A percentile compares a stretch with the other conserved stretches of the same genome.
phyloP scores from a whole-genome alignment of 495 filamentous ascomycete genomes.

The Aspergillus taichungensis region DNA sequence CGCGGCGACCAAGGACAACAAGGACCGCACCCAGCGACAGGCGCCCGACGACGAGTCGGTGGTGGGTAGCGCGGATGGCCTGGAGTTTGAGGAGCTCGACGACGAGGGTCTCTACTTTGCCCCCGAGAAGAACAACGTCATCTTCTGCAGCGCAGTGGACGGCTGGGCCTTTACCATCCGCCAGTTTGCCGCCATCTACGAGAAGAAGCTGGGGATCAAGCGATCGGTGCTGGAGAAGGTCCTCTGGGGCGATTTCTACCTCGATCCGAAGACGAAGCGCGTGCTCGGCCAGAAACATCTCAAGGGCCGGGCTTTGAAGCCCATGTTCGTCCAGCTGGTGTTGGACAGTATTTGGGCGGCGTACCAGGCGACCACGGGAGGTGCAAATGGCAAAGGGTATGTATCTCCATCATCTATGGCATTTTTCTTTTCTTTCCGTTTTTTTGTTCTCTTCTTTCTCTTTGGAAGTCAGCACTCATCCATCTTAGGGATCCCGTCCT shows the following conservation, averaged over 20 bases:
- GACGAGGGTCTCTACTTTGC: constrained; percentile 98
- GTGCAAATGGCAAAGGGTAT: constrained; percentile 73
- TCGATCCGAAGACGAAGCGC: constrained; percentile 95
- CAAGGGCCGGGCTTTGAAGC: constrained; percentile 82
- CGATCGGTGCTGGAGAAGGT: constrained; percentile 86
- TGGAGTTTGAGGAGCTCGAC: constrained; percentile 80
- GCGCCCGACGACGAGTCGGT: constrained; percentile 44
- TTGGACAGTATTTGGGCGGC: constrained; percentile 96
- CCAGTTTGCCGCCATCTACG: constrained; percentile 89
- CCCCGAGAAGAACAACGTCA: constrained; percentile 96
- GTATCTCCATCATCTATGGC: constrained; percentile 15
- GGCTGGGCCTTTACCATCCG: constrained; percentile 96
- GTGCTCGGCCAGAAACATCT: constrained; percentile 87
- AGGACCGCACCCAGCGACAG: constrained; percentile 28
- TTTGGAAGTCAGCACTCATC: constrained; percentile 16
- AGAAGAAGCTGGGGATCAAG: constrained; percentile 96
- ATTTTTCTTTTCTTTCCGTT: constrained; percentile 7
- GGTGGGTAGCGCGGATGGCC: constrained; percentile 24
- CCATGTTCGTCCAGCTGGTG: constrained; percentile 96
- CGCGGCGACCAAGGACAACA: constrained; percentile 33
- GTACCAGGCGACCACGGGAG: constrained; percentile 82
- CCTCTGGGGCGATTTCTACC: constrained; percentile 93
- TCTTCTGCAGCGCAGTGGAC: constrained; percentile 94
- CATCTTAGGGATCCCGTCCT: constrained; percentile 60
- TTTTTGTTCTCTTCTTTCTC: no score